These are phyloP conservation scores for Phyllosticta paracitricarpa DNA, from an alignment of 2,329 filamentous ascomycete species.

Conservation along the genomic window DNA sequence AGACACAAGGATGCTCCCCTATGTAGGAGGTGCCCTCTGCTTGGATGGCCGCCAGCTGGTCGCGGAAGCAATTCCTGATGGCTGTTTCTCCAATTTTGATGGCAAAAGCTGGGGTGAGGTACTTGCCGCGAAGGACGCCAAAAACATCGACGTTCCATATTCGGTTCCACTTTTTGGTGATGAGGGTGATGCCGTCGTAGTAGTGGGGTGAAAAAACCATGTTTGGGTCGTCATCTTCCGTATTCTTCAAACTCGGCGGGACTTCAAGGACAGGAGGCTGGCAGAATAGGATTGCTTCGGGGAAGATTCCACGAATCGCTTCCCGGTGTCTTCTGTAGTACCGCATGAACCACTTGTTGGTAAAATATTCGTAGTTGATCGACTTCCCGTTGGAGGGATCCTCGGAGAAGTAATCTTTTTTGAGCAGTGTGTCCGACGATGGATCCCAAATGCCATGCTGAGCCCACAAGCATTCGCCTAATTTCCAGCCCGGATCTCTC, in stretches of 20 bases:
- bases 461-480: conserved; percentile 94
- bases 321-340: conserved; percentile 70
- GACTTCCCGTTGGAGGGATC: conserved; percentile 62
- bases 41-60: conserved; percentile 73
- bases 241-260: conserved; percentile 78
- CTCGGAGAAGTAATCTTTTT: conserved; percentile 80
- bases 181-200: conserved; percentile 90
- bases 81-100: conserved; percentile 88
- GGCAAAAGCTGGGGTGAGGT: conserved; percentile 79
- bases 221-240: conserved; percentile 75
- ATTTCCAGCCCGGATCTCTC: conserved; percentile 75
- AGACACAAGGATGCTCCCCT: conserved; percentile 77
- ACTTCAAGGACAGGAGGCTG: conserved; percentile 89
- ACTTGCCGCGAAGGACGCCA: conserved; percentile 79
- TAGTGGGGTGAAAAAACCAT: conserved; percentile 93
- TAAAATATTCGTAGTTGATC: conserved; percentile 77
- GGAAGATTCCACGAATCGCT: conserved; percentile 65
- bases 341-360: conserved; percentile 83
- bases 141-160: conserved; percentile 96
- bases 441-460: conserved; percentile 95
- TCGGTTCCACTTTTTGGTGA: conserved; percentile 98
- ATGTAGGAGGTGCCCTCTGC: conserved; percentile 82
- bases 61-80: conserved; percentile 84
- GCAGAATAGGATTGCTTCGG: conserved; percentile 76
- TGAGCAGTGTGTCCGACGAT: conserved; percentile 61